These are phyloP conservation scores for Dothideomycetidae sp. DNA, from an alignment of 2,329 filamentous ascomycete species.

Conservation along the genomic window DNA sequence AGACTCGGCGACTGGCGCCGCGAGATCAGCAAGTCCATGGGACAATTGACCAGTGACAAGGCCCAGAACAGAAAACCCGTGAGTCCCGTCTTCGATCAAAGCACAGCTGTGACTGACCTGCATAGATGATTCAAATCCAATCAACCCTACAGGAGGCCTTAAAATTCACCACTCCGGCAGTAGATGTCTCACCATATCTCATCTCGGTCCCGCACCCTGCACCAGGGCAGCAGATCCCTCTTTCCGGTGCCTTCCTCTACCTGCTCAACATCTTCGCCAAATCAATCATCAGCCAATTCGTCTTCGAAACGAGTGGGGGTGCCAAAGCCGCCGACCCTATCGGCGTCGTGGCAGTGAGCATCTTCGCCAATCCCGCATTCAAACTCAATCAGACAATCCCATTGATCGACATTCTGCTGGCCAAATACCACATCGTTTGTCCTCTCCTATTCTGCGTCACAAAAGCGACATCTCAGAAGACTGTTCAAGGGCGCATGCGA, in stretches of 20 bases:
- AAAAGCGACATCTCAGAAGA: slow-evolving; percentile 51
- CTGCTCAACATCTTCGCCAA: slow-evolving; percentile 66
- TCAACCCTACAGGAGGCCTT: slow-evolving; percentile 33
- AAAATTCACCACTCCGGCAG: slow-evolving; percentile 13
- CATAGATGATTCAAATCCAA: slow-evolving; percentile 36
- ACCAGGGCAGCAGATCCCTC: slow-evolving; percentile 28
- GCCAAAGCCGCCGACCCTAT: slow-evolving; percentile 52
- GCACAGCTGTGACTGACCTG: slow-evolving; percentile 6
- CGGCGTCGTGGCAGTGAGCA: slow-evolving; percentile 59
- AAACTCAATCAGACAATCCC: slow-evolving; percentile 46
- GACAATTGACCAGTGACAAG: slow-evolving; percentile 55
- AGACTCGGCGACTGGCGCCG: slow-evolving; percentile 57
- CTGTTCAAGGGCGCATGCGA: slow-evolving; percentile 48
- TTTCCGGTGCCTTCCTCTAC: slow-evolving; percentile 57
- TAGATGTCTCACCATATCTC: slow-evolving; percentile 22
- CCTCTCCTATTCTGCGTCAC: slow-evolving; percentile 75
- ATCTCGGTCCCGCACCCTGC: slow-evolving; percentile 28
- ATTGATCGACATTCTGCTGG: slow-evolving; percentile 70
- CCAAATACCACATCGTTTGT: slow-evolving; percentile 68
- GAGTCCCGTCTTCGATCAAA: slow-evolving; percentile 17
- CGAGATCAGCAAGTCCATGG: slow-evolving; percentile 55
- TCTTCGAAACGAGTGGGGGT: slow-evolving; percentile 27
- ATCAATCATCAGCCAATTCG: slow-evolving; percentile 49
- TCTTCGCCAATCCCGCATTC: slow-evolving; percentile 52
- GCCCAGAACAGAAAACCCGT: slow-evolving; percentile 47